Evolutionary conservation across 2,329 filamentous ascomycete species (phyloP).

Genomic region (Samsoniella hepiali): DNA sequence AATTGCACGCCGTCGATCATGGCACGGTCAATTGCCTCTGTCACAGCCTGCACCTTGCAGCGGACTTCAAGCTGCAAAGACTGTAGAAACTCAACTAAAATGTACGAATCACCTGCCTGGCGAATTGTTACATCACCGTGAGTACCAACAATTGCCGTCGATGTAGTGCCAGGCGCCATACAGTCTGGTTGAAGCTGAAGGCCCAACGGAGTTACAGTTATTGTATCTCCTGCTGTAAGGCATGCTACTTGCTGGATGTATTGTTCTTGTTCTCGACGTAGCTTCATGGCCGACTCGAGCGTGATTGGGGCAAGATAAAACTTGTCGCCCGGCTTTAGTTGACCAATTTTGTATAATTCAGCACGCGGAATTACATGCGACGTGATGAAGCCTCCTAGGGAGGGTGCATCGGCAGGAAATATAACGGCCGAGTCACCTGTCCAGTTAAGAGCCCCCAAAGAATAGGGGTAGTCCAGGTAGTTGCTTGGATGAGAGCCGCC

Average conservation of each 20-base stretch:
- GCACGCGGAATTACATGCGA: slow-evolving; percentile 53
- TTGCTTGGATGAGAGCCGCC: slow-evolving; percentile 62
- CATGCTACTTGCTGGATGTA: neutral
- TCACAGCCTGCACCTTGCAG: slow-evolving; percentile 6
- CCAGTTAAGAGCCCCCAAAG: slow-evolving; percentile 56
- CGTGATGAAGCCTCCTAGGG: slow-evolving; percentile 59
- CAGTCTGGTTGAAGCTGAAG: neutral
- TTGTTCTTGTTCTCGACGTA: neutral
- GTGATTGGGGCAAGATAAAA: neutral
- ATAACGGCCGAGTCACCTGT: slow-evolving; percentile 60
- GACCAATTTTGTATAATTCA: slow-evolving; percentile 60
- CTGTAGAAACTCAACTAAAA: neutral
- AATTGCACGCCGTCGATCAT: neutral
- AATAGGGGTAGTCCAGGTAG: slow-evolving; percentile 58
- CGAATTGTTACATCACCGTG: neutral
- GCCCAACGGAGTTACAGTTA: neutral
- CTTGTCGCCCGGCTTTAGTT: slow-evolving; percentile 56
- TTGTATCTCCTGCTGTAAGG: neutral
- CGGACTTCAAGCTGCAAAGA: slow-evolving; percentile 11
- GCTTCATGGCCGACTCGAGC: neutral
- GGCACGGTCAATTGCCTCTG: slow-evolving; percentile 1
- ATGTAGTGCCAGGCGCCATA: neutral
- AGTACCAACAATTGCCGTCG: neutral
- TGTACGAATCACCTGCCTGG: slow-evolving; percentile 7
- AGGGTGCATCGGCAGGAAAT: slow-evolving; percentile 56